phyloP scores from a whole-genome alignment of 2,329 filamentous ascomycete species.

The Curvularia sp. region DNA sequence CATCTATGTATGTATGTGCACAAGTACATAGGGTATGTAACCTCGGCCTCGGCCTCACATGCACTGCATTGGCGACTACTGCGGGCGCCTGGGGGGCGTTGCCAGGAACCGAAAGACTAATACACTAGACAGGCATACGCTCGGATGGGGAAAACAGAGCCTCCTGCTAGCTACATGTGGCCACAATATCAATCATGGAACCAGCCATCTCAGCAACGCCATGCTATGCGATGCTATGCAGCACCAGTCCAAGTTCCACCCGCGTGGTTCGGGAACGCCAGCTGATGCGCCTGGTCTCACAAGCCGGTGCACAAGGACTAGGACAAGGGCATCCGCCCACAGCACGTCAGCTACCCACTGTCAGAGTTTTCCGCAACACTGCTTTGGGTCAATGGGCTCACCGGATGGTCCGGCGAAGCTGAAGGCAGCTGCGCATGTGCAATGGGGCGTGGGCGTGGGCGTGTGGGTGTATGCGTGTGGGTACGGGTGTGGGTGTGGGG shows the following conservation, averaged over 20 bases:
- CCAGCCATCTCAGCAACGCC: not conserved
- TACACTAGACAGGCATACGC: conserved; percentile 28
- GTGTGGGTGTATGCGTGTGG: conserved; percentile 3
- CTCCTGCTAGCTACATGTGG: conserved; percentile 33
- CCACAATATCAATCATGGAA: conserved; percentile 9
- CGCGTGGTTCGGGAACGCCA: conserved; percentile 41
- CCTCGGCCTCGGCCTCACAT: conserved; percentile 3
- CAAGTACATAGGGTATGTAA: not conserved
- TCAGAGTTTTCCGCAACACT: conserved; percentile 30
- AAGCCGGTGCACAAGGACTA: conserved; percentile 24
- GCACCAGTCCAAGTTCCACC: conserved; percentile 28
- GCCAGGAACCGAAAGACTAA: conserved; percentile 31
- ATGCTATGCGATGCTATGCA: conserved; percentile 23
- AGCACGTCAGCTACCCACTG: conserved; percentile 27
- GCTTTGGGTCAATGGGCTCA: conserved; percentile 10
- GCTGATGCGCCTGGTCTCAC: conserved; percentile 40
- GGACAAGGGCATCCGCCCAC: not conserved
- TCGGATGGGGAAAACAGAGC: conserved; percentile 49
- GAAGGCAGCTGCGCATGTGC: conserved; percentile 13
- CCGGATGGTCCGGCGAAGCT: conserved; percentile 24
- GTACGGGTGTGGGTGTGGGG: conserved; percentile 1
- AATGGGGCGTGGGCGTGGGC: conserved; percentile 16
- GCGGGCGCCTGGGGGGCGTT: conserved; percentile 14
- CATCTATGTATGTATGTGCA: not conserved
- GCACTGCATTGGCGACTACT: conserved; percentile 17